A percentile compares a stretch with the other conserved stretches of the same genome.
Conservation (phyloP, 106 monocot species). For the Alisma plantagoaquatica region DNA sequence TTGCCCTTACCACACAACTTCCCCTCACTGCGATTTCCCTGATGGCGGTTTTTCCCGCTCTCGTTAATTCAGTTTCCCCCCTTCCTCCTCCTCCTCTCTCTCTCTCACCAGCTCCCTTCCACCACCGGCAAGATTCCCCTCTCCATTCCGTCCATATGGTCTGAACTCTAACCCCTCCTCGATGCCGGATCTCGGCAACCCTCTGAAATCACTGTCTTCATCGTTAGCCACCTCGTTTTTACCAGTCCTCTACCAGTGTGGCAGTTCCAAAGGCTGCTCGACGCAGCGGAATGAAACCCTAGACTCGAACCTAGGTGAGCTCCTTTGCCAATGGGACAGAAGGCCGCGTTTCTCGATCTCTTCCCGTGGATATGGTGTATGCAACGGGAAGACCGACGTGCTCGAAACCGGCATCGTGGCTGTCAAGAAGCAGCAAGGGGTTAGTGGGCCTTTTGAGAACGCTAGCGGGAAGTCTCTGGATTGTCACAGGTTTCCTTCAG, state of each 20-base stretch:
- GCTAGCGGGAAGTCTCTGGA: conserved; percentile 25
- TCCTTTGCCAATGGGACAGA: conserved; percentile 12
- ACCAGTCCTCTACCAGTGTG: background rate
- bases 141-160: background rate
- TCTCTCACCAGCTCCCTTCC: background rate
- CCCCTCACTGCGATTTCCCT: too few species aligned
- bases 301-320: background rate
- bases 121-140: too few species aligned
- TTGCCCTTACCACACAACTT: too few species aligned
- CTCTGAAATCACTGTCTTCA: conserved; percentile 2
- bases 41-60: background rate
- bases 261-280: background rate
- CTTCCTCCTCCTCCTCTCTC: background rate
- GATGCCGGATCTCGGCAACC: conserved; percentile 29
- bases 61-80: background rate
- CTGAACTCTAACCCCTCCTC: background rate
- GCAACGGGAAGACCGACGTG: background rate
- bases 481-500: conserved; percentile 40
- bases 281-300: background rate
- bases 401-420: conserved; percentile 4
- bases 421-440: conserved; percentile 13
- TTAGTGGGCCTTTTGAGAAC: conserved; percentile 10
- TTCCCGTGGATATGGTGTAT: background rate
- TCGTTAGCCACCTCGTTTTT: background rate
- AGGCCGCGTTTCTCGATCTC: conserved; percentile 28